A percentile compares a stretch with the other conserved stretches of the same genome.
Evolutionary conservation across 1,139 yeast species (phyloP).

Genomic region (Blastobotrys serpentis): DNA sequence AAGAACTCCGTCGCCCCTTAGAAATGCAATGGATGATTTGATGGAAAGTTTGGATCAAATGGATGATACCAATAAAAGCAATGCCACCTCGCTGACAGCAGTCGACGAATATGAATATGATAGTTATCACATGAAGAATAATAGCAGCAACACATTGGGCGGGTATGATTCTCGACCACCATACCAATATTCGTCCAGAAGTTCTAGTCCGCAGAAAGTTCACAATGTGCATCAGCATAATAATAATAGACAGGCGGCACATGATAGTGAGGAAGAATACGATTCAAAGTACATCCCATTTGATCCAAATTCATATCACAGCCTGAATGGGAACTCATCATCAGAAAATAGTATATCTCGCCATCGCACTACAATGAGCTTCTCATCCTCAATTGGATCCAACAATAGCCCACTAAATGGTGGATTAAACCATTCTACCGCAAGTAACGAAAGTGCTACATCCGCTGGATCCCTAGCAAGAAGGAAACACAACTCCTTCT

Average conservation of each 20-base stretch:
- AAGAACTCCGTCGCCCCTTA: conserved; percentile 56
- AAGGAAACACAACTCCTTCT: conserved; percentile 46
- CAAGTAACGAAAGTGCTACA: conserved; percentile 69
- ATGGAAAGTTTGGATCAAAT: conserved; percentile 35
- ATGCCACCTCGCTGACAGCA: conserved; percentile 16
- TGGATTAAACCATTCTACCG: conserved; percentile 36
- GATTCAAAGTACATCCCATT: conserved; percentile 28
- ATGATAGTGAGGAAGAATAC: conserved; percentile 24
- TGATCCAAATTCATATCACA: conserved; percentile 32
- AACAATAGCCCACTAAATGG: conserved; percentile 5
- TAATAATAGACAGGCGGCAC: too few species aligned
- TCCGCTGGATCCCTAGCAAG: conserved; percentile 84
- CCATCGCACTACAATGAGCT: conserved; percentile 22
- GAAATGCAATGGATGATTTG: conserved; percentile 40
- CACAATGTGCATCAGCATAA: background rate
- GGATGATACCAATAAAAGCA: conserved; percentile 24
- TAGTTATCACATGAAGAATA: background rate
- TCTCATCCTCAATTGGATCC: conserved; percentile 23
- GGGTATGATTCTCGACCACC: background rate
- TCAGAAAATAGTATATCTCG: conserved; percentile 8
- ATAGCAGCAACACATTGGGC: background rate
- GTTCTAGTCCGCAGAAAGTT: conserved; percentile 4
- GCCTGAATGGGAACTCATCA: conserved; percentile 9
- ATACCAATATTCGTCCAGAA: conserved; percentile 3
- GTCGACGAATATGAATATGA: conserved; percentile 15